These are phyloP conservation scores for Thermochaetoides thermophila DNA, from an alignment of 495 filamentous ascomycete species.

Conservation along the genomic window DNA sequence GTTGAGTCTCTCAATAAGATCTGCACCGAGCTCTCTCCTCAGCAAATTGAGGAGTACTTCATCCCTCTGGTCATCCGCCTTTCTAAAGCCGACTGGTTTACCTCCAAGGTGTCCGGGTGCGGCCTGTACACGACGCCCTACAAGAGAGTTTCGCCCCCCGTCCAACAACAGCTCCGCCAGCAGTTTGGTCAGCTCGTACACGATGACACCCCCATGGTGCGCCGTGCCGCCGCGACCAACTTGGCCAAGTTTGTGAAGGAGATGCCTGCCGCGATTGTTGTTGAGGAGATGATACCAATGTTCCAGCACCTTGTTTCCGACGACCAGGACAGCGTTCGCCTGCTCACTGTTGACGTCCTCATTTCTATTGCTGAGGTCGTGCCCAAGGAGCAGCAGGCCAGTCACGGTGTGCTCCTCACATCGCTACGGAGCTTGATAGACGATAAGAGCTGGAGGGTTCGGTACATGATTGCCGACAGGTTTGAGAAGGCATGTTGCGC, in stretches of 20 bases:
- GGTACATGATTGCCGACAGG: constrained; percentile 97
- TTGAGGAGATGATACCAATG: constrained; percentile 96
- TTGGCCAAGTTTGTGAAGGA: constrained; percentile 94
- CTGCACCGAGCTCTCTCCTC: constrained; percentile 72
- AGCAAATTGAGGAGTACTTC: constrained; percentile 92
- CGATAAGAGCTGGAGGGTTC: constrained; percentile 96
- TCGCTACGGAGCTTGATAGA: constrained; percentile 86
- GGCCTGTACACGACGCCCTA: constrained; percentile 89
- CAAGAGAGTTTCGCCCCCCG: constrained; percentile 64
- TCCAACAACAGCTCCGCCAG: constrained; percentile 77
- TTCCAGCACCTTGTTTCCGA: constrained; percentile 93
- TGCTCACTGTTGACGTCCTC: constrained; percentile 91
- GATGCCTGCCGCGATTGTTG: constrained; percentile 78
- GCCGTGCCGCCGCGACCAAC: constrained; percentile 90
- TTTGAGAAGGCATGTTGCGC: constrained; percentile 81
- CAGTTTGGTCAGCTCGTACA: constrained; percentile 87
- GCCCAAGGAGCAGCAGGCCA: constrained; percentile 92
- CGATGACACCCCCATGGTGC: constrained; percentile 97
- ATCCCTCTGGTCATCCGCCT: constrained; percentile 87
- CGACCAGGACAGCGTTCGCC: constrained; percentile 91
- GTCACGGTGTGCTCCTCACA: constrained; percentile 82
- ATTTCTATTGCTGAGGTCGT: constrained; percentile 95
- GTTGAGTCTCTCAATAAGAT: constrained; percentile 99
- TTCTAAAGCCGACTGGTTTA: constrained; percentile 99
- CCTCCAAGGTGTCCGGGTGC: constrained; percentile 94